Percentiles rank a stretch among this genome's conserved stretches.
These are phyloP conservation scores for Termitomyces sp. DNA, from an alignment of 768 basidiomycete species.

Conservation along the genomic window DNA sequence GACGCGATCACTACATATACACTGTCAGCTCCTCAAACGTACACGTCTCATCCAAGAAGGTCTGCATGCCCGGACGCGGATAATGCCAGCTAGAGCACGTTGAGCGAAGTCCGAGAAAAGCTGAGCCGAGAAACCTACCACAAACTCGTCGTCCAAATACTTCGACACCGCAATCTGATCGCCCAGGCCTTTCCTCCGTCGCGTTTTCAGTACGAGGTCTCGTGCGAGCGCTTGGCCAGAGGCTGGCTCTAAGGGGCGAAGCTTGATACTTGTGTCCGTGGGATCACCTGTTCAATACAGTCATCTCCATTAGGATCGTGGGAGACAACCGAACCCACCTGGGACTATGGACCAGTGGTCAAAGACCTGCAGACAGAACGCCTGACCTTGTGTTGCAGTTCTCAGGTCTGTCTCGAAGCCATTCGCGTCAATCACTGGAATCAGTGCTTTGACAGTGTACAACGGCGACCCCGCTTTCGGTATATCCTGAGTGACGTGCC, in stretches of 20 bases:
- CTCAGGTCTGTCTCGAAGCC: slow-evolving; percentile 98
- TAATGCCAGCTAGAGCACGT: slow-evolving; percentile 66
- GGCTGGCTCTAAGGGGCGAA: slow-evolving; percentile 94
- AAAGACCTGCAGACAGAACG: slow-evolving; percentile 96
- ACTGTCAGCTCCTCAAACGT: slow-evolving; percentile 5
- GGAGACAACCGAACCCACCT: slow-evolving; percentile 45
- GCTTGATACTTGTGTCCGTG: slow-evolving; percentile 94
- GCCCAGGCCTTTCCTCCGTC: slow-evolving; percentile 92
- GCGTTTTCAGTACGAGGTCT: slow-evolving; percentile 94
- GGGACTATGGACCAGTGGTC: slow-evolving; percentile 99
- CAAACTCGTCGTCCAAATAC: slow-evolving; percentile 96
- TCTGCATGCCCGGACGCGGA: slow-evolving; percentile 97
- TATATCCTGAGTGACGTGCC: slow-evolving; percentile 98
- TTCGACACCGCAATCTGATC: slow-evolving; percentile 98
- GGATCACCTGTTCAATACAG: slow-evolving; percentile 70
- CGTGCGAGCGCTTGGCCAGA: slow-evolving; percentile 93
- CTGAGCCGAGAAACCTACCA: slow-evolving; percentile 44
- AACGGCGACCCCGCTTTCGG: slow-evolving; percentile 97
- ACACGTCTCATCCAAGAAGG: slow-evolving; percentile 52
- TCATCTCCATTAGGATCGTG: slow-evolving; percentile 16
- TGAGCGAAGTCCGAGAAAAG: slow-evolving; percentile 6
- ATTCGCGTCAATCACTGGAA: slow-evolving; percentile 97
- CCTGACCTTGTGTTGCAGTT: slow-evolving; percentile 97
- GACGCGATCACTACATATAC: slow-evolving; percentile 12
- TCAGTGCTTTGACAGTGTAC: slow-evolving; percentile 97